Conservation (phyloP, 2,329 filamentous ascomycete genomes). For the Leptoxyphium fumago region DNA sequence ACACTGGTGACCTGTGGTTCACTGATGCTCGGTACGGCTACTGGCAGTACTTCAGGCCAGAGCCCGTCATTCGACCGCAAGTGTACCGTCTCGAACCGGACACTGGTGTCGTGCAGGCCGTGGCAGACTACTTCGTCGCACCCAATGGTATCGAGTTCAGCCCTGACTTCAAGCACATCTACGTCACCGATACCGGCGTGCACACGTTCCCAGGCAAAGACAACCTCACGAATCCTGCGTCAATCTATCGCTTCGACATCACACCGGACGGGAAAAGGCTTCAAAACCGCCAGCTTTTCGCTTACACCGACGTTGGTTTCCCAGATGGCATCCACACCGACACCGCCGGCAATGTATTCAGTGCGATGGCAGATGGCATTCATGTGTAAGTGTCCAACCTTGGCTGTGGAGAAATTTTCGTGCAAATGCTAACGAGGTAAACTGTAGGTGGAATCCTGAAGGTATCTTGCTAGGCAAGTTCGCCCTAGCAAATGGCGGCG, state of each 20-base stretch:
- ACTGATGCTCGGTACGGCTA: slow-evolving; percentile 46
- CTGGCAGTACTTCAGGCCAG: slow-evolving; percentile 38
- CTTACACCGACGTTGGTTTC: slow-evolving; percentile 37
- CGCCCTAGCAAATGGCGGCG: slow-evolving; percentile 24
- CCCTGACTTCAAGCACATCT: slow-evolving; percentile 36
- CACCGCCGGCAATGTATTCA: slow-evolving; percentile 39
- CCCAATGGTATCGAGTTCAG: slow-evolving; percentile 46
- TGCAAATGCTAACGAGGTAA: not conserved
- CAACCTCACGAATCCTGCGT: slow-evolving; percentile 25
- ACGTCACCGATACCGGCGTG: slow-evolving; percentile 42
- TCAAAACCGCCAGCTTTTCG: slow-evolving; percentile 34
- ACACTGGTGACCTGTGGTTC: slow-evolving; percentile 44
- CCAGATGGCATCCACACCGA: slow-evolving; percentile 46
- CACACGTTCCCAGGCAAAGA: slow-evolving; percentile 12
- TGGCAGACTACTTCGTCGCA: slow-evolving; percentile 41
- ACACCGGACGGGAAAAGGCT: slow-evolving; percentile 20
- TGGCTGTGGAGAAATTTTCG: no score
- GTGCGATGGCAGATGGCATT: slow-evolving; percentile 37
- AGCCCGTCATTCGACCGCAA: slow-evolving; percentile 39
- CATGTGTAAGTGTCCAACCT: slow-evolving; percentile 24
- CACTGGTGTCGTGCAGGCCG: slow-evolving; percentile 39
- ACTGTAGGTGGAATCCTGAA: slow-evolving; percentile 30
- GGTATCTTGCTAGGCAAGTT: slow-evolving; percentile 43
- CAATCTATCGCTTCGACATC: slow-evolving; percentile 30
- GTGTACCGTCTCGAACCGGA: slow-evolving; percentile 42